These are phyloP conservation scores for Clavispora asparagi DNA, from an alignment of 805 yeast species.

Conservation along the genomic window DNA sequence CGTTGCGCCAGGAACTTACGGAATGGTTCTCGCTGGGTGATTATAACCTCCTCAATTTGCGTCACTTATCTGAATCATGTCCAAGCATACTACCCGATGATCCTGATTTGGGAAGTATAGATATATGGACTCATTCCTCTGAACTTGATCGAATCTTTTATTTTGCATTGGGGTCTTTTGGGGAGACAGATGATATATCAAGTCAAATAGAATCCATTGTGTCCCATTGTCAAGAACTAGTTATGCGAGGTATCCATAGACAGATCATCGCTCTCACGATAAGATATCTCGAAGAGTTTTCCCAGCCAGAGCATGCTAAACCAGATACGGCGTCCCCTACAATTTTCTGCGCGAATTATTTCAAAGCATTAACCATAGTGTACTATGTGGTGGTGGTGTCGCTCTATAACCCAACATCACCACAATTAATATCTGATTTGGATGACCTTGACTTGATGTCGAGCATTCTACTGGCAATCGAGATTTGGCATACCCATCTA, in stretches of 20 bases:
- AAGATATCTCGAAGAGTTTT: neutral
- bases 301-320: neutral
- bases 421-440: conserved; percentile 17
- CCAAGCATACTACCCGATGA: neutral
- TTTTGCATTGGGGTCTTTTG: conserved; percentile 10
- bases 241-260: conserved; percentile 11
- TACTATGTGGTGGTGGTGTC: conserved; percentile 28
- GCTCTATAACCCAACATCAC: conserved; percentile 5
- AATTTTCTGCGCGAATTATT: conserved; percentile 13
- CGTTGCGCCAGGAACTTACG: conserved; percentile 24
- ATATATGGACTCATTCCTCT: conserved; percentile 1
- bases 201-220: conserved; percentile 8
- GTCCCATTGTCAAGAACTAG: conserved; percentile 15
- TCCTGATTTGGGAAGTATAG: neutral
- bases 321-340: neutral
- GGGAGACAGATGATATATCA: neutral
- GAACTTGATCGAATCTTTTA: conserved; percentile 8
- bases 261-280: conserved; percentile 8
- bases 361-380: conserved; percentile 28
- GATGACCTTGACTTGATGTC: conserved; percentile 36
- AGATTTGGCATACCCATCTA: conserved; percentile 61
- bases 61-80: neutral
- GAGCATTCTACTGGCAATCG: conserved; percentile 46
- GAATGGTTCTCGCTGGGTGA: conserved; percentile 38
- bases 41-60: conserved; percentile 7